Conservation (phyloP, 495 filamentous ascomycete genomes). For the Ramalina intermedia region DNA sequence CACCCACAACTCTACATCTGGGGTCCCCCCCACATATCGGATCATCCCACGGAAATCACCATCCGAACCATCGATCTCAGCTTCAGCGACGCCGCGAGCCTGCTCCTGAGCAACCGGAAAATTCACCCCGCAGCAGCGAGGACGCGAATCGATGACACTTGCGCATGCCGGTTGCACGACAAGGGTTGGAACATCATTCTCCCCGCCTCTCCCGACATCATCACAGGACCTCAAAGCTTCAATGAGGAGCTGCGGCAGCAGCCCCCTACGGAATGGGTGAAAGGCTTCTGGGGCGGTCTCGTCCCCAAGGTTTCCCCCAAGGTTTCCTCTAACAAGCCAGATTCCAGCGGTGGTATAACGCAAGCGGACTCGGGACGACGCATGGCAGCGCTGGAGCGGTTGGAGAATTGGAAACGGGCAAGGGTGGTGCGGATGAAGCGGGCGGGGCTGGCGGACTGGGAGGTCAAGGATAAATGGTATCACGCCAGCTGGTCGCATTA, state of each 20-base stretch:
- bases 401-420: neutral
- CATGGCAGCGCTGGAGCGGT: constrained; percentile 1
- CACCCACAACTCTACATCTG: constrained; percentile 1
- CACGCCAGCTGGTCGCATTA: neutral
- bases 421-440: constrained; percentile 5
- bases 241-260: no score
- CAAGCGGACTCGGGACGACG: neutral
- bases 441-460: neutral
- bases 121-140: neutral
- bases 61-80: constrained; percentile 5
- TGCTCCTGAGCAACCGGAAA: neutral
- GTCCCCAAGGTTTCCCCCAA: no score
- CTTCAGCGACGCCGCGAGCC: constrained; percentile 2
- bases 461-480: neutral
- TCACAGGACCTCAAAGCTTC: no score
- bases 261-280: no score
- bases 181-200: neutral
- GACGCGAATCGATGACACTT: neutral
- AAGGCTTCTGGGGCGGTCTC: no score
- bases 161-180: constrained; percentile 5
- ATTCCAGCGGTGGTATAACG: neutral
- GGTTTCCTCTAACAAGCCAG: neutral
- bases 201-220: neutral
- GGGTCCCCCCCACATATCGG: neutral
- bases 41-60: neutral